A percentile compares a stretch with the other conserved stretches of the same genome.
Conservation (phyloP, 2,329 filamentous ascomycete species). For the Colletotrichum godetiae region DNA sequence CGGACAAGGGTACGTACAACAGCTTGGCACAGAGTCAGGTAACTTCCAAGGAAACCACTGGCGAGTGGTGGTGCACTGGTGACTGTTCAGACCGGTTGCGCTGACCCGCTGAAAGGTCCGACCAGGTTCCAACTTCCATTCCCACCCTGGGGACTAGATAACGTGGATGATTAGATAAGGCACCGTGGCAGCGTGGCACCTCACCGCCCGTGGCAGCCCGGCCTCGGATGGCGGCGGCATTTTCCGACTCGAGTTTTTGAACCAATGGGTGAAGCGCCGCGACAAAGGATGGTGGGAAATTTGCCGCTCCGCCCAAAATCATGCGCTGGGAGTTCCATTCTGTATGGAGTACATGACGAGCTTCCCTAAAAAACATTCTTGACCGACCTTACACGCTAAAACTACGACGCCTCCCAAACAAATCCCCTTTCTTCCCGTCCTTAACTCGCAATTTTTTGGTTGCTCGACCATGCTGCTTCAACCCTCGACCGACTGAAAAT, state of each 20-base stretch:
- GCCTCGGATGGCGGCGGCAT: constrained; percentile 14
- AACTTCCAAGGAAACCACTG: constrained; percentile 21
- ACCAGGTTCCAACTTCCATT: not conserved
- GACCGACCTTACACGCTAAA: constrained; percentile 13
- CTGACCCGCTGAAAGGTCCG: constrained; percentile 12
- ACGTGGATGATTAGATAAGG: constrained; percentile 42
- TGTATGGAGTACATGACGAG: constrained; percentile 9
- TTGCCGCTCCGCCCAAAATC: constrained; percentile 45
- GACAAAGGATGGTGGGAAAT: constrained; percentile 41
- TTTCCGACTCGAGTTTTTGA: constrained; percentile 39
- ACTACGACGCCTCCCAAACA: constrained; percentile 17
- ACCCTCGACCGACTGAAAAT: constrained; percentile 52
- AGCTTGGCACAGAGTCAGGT: constrained; percentile 28
- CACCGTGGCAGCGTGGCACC: not conserved
- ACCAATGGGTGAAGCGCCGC: constrained; percentile 44
- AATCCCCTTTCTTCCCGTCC: constrained; percentile 10
- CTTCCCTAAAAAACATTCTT: constrained; percentile 34
- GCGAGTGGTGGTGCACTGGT: not conserved
- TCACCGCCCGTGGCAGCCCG: not conserved
- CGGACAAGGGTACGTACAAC: constrained; percentile 26
- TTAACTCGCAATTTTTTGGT: constrained; percentile 1
- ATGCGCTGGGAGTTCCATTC: constrained; percentile 37
- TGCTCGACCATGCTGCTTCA: constrained; percentile 49
- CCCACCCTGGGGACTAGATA: no score
- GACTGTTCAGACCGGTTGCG: constrained; percentile 20